Percentiles rank a stretch among this genome's conserved stretches.
Conservation (phyloP, 2,329 filamentous ascomycete species). For the Ceratocystis cacaofunesta region DNA sequence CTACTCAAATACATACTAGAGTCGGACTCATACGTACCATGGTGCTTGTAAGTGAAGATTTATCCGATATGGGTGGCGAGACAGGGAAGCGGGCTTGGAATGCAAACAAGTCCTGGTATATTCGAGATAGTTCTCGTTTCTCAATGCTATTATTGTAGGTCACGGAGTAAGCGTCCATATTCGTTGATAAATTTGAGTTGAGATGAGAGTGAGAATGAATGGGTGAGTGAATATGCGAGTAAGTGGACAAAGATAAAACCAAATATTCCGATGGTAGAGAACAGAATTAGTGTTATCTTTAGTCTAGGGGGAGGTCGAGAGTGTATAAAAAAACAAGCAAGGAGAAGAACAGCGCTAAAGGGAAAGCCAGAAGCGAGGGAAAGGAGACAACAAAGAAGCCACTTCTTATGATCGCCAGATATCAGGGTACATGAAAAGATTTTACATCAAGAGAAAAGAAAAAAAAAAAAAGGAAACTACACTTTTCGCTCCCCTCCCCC, state of each 20-base stretch:
- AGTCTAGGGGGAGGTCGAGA: too few relatives aligned
- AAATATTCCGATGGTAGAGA: too few relatives aligned
- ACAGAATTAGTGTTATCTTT: too few relatives aligned
- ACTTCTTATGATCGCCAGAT: neutral
- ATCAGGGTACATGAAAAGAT: neutral
- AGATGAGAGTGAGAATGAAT: neutral
- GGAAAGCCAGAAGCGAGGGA: neutral
- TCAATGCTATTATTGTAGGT: constrained; percentile 11
- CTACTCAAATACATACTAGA: neutral
- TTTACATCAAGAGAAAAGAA: neutral
- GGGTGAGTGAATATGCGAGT: too few relatives aligned
- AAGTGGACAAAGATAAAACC: too few relatives aligned
- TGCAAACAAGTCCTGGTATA: constrained; percentile 15
- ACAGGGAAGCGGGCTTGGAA: constrained; percentile 12
- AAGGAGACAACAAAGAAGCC: neutral
- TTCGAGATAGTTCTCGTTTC: constrained; percentile 8
- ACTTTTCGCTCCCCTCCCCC: neutral
- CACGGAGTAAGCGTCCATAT: constrained; percentile 16
- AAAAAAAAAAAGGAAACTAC: neutral
- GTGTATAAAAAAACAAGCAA: too few relatives aligned
- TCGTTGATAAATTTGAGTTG: neutral
- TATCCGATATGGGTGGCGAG: constrained; percentile 3
- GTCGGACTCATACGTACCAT: constrained; percentile 6
- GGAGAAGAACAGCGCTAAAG: too few relatives aligned
- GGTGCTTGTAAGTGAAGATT: constrained; percentile 6